phyloP scores from a whole-genome alignment of 2,329 filamentous ascomycete species.

The Epichloe elymi region DNA sequence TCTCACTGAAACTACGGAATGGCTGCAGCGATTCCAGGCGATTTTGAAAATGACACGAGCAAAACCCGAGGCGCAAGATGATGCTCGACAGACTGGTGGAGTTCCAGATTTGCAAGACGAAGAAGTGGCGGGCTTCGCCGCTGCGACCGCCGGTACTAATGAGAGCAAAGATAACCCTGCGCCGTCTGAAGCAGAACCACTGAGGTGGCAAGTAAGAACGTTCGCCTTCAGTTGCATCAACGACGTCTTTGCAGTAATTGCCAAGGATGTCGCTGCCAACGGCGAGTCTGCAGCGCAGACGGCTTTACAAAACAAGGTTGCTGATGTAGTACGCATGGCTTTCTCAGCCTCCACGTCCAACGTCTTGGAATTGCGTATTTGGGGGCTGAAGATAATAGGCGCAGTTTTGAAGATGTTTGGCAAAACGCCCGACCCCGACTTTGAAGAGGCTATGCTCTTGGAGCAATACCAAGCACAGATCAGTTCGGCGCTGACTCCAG shows the following conservation, averaged over 20 bases:
- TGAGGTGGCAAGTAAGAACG: conserved; percentile 90
- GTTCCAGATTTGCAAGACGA: conserved; percentile 83
- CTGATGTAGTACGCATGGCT: conserved; percentile 89
- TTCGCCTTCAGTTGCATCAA: conserved; percentile 85
- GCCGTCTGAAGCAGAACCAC: conserved; percentile 61
- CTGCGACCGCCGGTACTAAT: conserved; percentile 48
- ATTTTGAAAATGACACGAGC: conserved; percentile 78
- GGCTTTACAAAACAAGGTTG: conserved; percentile 70
- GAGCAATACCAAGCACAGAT: conserved; percentile 99
- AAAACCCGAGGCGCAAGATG: conserved; percentile 43
- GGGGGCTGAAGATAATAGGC: conserved; percentile 87
- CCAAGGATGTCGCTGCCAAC: conserved; percentile 64
- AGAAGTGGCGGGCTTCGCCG: conserved; percentile 89
- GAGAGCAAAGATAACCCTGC: conserved; percentile 36
- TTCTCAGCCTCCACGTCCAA: conserved; percentile 94
- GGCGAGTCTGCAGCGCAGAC: conserved; percentile 66
- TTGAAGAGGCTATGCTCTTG: conserved; percentile 88
- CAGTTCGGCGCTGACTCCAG: conserved; percentile 87
- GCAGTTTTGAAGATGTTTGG: conserved; percentile 93
- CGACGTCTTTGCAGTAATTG: conserved; percentile 67
- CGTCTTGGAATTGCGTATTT: conserved; percentile 78
- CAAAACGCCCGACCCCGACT: conserved; percentile 88
- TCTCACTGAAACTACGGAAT: conserved; percentile 63
- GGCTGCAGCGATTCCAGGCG: conserved; percentile 79
- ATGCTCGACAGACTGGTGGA: conserved; percentile 28